Base-by-base conservation (phyloP, 83 land plant species). In the Picea engelmannii region DNA sequence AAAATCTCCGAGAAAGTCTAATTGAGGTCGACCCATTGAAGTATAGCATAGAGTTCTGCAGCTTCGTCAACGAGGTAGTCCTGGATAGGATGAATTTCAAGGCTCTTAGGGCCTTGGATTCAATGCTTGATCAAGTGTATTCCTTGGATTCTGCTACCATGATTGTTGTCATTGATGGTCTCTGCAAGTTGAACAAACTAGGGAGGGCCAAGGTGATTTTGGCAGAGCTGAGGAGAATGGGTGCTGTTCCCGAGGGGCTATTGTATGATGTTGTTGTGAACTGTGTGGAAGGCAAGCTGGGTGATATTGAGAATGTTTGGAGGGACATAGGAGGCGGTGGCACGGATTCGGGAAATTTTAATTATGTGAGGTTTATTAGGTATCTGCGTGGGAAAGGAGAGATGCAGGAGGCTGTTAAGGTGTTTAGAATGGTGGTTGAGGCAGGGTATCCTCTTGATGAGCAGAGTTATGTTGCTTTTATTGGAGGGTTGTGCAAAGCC, bases 231-330 rank as follows among this genome's bases (percentile, higher is more conserved):
- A 76, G 49, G 44, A 77, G 25, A 44, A 81, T 25, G 27, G 60
- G 40, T 18, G 62, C 35, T 17, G 20, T 85, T 5, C 79, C 83
- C 16, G 55, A 58, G 15, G 25, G 58, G 18, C 81, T 85, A 24
- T 49, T 85, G 42, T 85, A 85, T 38, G 70, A 83, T 62, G 13
- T 85, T 15, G 83, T 81, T 25, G 1, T 85, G 47, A 64, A 81
- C 35, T 85, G 80, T 66, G 20, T 85, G 31, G 76, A 68, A 6
- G 81, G 66, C 61, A 81, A 12, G 63, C 60, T 85, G 13, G n/a
- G 23, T 10, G 83, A 81, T 15, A 83, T 78, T 20, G 83, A 85
- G 24, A 5, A 21, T 3, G 78, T 81, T 8, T 85, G 86, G 86
- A 60, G 8, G 4, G 86, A 85, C 17, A 47, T 81, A 11, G 20